Evolutionary conservation across 495 filamentous ascomycete species (phyloP).

Genomic region (Neohortaea acidophila): DNA sequence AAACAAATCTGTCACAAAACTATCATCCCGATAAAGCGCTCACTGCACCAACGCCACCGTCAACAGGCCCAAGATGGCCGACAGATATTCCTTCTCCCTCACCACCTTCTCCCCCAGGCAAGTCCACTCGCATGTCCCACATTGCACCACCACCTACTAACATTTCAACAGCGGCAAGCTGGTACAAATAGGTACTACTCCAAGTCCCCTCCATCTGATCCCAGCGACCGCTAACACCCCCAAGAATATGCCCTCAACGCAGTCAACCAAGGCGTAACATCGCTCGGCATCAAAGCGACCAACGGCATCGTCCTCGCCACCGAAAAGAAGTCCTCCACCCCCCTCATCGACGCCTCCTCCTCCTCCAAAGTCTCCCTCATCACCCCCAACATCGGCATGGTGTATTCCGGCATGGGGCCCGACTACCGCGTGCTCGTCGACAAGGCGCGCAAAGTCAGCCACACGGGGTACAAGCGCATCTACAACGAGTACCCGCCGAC

Average conservation of each 20-base stretch:
- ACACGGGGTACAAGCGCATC: conserved; percentile 97
- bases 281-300: conserved; percentile 96
- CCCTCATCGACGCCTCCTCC: conserved; percentile 82
- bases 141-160: conserved; percentile 28
- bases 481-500: conserved; percentile 99
- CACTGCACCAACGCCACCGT: background rate
- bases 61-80: conserved; percentile 53
- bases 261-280: conserved; percentile 97
- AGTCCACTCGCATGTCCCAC: conserved; percentile 12
- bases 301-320: conserved; percentile 98
- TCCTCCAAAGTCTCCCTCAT: conserved; percentile 95
- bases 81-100: conserved; percentile 97
- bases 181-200: conserved; percentile 53
- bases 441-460: conserved; percentile 94
- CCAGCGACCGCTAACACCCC: background rate
- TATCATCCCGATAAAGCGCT: background rate
- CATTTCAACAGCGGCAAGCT: conserved; percentile 66
- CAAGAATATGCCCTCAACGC: conserved; percentile 97
- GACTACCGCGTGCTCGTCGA: conserved; percentile 97
- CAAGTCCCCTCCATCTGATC: background rate
- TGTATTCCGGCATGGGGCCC: conserved; percentile 97
- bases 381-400: conserved; percentile 99
- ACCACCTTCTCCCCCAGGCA: conserved; percentile 99
- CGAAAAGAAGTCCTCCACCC: conserved; percentile 97
- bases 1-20: background rate